These are phyloP conservation scores for Fraxinus nigra DNA, from an alignment of 305 asterid species.

Conservation along the genomic window DNA sequence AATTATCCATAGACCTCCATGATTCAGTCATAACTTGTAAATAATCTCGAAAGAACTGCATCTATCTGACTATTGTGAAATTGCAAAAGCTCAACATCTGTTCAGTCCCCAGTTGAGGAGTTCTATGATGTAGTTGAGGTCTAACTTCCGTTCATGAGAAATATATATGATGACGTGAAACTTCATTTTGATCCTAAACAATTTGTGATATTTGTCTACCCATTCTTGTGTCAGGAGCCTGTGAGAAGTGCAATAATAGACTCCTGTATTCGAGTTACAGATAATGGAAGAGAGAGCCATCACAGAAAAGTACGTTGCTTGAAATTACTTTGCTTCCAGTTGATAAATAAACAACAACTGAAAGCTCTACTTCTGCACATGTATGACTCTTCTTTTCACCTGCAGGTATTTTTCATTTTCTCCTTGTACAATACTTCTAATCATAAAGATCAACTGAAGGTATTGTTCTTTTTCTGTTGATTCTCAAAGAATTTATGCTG, in stretches of 20 bases:
- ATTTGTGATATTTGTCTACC: slow-evolving; percentile 5
- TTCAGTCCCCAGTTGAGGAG: background rate
- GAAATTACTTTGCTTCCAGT: background rate
- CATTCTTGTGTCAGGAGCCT: slow-evolving; percentile 60
- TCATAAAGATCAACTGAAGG: slow-evolving; percentile 84
- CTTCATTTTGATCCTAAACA: background rate
- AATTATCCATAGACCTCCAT: background rate
- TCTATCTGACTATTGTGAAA: background rate
- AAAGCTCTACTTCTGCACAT: background rate
- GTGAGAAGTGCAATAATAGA: slow-evolving; percentile 77
- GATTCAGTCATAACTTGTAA: background rate
- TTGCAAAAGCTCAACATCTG: background rate
- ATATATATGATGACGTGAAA: background rate
- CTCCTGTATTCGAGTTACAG: slow-evolving; percentile 80
- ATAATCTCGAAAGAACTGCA: slow-evolving; percentile 10
- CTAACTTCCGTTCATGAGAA: background rate
- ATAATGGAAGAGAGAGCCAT: slow-evolving; percentile 78
- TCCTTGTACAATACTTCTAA: slow-evolving; percentile 69
- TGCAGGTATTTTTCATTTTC: slow-evolving; percentile 69
- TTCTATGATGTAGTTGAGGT: background rate
- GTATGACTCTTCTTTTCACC: slow-evolving; percentile 13
- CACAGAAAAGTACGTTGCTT: slow-evolving; percentile 57
- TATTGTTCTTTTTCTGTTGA: slow-evolving; percentile 22
- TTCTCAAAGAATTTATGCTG: background rate
- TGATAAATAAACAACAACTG: background rate